Evolutionary conservation across 2,329 filamentous ascomycete species (phyloP).

Genomic region (Aspergillus transmontanensis): DNA sequence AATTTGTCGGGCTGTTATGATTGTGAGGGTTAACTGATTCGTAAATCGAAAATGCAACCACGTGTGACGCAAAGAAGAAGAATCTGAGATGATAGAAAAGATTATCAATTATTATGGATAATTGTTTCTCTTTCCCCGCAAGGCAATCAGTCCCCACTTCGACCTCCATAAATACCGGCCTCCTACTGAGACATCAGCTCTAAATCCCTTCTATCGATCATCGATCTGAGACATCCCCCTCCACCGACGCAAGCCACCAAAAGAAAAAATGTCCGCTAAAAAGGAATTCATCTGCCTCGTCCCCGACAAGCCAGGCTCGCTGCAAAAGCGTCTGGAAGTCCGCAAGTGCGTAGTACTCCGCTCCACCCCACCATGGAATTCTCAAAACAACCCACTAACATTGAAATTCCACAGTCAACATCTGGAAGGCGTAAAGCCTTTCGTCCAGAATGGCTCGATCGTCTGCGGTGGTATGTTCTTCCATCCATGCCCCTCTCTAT

Average conservation of each 20-base stretch:
- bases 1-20: slow-evolving; percentile 10
- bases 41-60: not conserved
- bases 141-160: slow-evolving; percentile 2
- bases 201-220: not conserved
- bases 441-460: slow-evolving; percentile 57
- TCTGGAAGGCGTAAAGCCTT: slow-evolving; percentile 57
- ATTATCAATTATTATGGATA: not conserved
- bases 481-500: slow-evolving; percentile 4
- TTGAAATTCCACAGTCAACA: slow-evolving; percentile 47
- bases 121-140: not conserved
- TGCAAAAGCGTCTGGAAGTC: slow-evolving; percentile 62
- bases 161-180: not conserved
- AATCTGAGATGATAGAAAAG: not conserved
- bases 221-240: not conserved
- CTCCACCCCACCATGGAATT: not conserved
- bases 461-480: slow-evolving; percentile 64
- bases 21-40: not conserved
- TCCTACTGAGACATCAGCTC: not conserved
- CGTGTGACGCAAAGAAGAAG: not conserved
- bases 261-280: slow-evolving; percentile 34
- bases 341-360: slow-evolving; percentile 31
- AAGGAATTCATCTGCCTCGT: slow-evolving; percentile 70
- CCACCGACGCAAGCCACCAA: not conserved
- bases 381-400: not conserved
- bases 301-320: slow-evolving; percentile 64